Evolutionary conservation across 1,284 basidiomycete genomes (phyloP).

Genomic region (Fistulinella staudtii): DNA sequence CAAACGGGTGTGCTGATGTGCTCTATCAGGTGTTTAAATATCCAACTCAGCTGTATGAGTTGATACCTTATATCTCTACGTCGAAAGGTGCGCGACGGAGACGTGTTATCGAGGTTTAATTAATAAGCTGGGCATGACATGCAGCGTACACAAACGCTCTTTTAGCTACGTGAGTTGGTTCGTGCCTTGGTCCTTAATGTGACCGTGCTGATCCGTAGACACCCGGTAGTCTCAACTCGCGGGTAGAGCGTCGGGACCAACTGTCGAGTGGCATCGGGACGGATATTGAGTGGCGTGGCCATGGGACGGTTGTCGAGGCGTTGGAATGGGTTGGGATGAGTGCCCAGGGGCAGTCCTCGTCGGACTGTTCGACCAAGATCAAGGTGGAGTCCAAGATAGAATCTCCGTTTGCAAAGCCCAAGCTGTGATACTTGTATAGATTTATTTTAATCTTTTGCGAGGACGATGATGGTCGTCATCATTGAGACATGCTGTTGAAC

Average conservation of each 20-base stretch:
- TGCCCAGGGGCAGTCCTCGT: background rate
- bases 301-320: background rate
- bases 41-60: background rate
- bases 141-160: background rate
- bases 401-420: too few relatives aligned
- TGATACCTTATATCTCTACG: slow-evolving; percentile 2
- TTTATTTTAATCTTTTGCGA: too few relatives aligned
- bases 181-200: background rate
- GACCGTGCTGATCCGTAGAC: background rate
- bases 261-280: background rate
- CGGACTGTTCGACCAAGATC: background rate
- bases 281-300: background rate
- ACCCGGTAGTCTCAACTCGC: background rate
- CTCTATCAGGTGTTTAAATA: background rate
- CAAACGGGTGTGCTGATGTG: background rate
- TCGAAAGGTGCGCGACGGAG: background rate
- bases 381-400: too few relatives aligned
- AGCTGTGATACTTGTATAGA: too few relatives aligned
- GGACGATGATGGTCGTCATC: too few relatives aligned
- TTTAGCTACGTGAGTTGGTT: background rate
- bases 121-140: background rate
- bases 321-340: background rate
- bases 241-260: background rate
- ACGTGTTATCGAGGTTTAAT: background rate
- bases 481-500: too few relatives aligned